Evolutionary conservation across 257 asterid species (phyloP).

Genomic region (Ilex aquifolium): DNA sequence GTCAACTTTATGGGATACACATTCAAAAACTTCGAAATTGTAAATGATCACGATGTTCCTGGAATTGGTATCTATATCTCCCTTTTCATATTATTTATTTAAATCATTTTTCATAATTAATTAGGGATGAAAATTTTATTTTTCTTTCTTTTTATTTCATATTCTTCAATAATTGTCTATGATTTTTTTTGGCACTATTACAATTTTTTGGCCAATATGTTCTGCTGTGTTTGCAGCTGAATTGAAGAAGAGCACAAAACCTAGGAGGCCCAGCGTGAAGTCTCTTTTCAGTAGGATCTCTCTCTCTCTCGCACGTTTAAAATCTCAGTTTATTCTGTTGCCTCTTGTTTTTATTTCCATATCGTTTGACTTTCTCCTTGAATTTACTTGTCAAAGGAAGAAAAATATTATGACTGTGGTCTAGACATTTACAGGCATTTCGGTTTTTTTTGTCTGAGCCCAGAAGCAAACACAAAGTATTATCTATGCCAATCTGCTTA

Average conservation of each 20-base stretch:
- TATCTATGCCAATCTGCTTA: too few species aligned
- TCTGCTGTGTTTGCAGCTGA: constrained; percentile 49
- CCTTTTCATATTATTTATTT: background rate
- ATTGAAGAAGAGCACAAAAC: constrained; percentile 75
- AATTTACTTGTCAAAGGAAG: too few species aligned
- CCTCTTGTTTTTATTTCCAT: too few species aligned
- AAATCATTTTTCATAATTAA: background rate
- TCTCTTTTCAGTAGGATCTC: constrained; percentile 76
- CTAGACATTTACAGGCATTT: too few species aligned
- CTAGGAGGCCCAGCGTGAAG: constrained; percentile 89
- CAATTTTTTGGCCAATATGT: background rate
- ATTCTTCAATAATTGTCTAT: background rate
- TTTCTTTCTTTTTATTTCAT: background rate
- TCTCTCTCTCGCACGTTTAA: background rate
- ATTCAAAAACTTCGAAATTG: constrained; percentile 90
- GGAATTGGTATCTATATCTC: constrained; percentile 54
- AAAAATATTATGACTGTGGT: too few species aligned
- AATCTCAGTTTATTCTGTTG: background rate
- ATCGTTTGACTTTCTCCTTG: too few species aligned
- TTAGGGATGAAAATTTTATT: background rate
- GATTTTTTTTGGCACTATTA: too few species aligned
- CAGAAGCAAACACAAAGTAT: too few species aligned
- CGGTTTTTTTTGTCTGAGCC: too few species aligned
- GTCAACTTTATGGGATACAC: constrained; percentile 98
- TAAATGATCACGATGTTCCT: constrained; percentile 79